A percentile compares a stretch with the other conserved stretches of the same genome.
Conservation (phyloP, 75 land plant genomes). For the Pinus albicaulis region DNA sequence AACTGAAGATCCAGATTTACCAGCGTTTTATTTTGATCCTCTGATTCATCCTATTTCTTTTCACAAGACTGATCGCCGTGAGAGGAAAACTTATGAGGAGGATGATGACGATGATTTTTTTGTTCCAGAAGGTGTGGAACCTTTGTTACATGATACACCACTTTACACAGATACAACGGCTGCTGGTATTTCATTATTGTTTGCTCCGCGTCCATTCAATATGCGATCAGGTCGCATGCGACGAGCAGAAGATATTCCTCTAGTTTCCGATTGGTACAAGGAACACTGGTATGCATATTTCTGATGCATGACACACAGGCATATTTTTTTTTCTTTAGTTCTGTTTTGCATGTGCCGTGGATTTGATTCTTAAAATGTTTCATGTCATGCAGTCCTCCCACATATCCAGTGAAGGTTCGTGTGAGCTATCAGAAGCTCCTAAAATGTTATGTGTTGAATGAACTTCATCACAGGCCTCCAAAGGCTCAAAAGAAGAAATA, state of each 20-base stretch:
- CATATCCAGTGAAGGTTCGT: slow-evolving; percentile 98
- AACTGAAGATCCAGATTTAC: slow-evolving; percentile 98
- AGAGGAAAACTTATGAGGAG: slow-evolving; percentile 53
- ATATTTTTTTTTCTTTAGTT: neutral
- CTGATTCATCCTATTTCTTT: slow-evolving; percentile 85
- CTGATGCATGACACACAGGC: neutral
- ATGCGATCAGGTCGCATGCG: slow-evolving; percentile 96
- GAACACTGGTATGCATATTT: slow-evolving; percentile 81
- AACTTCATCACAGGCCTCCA: slow-evolving; percentile 96
- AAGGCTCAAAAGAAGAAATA: slow-evolving; percentile 99
- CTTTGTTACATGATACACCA: slow-evolving; percentile 60
- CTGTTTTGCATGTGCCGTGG: neutral
- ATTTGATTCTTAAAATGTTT: slow-evolving; percentile 10
- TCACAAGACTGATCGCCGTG: slow-evolving; percentile 49
- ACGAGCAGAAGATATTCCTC: slow-evolving; percentile 95
- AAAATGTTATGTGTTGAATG: slow-evolving; percentile 96
- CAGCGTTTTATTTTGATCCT: slow-evolving; percentile 98
- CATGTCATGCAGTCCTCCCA: slow-evolving; percentile 74
- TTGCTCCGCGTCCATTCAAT: slow-evolving; percentile 99
- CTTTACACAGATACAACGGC: slow-evolving; percentile 98
- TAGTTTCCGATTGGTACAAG: slow-evolving; percentile 99
- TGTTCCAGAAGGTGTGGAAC: slow-evolving; percentile 94
- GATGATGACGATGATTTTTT: slow-evolving; percentile 83
- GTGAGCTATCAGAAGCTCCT: slow-evolving; percentile 97
- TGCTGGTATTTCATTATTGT: slow-evolving; percentile 91